Percentiles rank a stretch among this genome's conserved stretches.
Conservation (phyloP, 2,329 filamentous ascomycete species). For the Diaporthe sp. region DNA sequence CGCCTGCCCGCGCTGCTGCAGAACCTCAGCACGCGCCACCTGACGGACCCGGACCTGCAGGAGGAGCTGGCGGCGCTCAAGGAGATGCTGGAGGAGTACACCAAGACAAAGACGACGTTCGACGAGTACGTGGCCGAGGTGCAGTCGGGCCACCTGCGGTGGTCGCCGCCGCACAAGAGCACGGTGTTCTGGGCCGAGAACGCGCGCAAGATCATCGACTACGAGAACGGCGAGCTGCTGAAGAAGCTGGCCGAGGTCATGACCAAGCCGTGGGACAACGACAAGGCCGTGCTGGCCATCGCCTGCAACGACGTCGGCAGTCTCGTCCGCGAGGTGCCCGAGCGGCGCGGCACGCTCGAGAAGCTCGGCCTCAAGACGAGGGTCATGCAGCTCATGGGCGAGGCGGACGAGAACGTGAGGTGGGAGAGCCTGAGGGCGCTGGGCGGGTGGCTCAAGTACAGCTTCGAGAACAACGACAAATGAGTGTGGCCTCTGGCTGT, state of each 20-base stretch:
- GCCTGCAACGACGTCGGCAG: slow-evolving; percentile 94
- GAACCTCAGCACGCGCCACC: slow-evolving; percentile 73
- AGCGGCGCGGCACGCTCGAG: slow-evolving; percentile 84
- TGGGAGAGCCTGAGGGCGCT: slow-evolving; percentile 94
- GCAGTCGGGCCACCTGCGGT: slow-evolving; percentile 87
- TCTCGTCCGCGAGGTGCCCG: slow-evolving; percentile 89
- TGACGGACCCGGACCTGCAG: slow-evolving; percentile 74
- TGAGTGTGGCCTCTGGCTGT: neutral
- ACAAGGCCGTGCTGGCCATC: slow-evolving; percentile 91
- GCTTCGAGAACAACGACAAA: slow-evolving; percentile 63
- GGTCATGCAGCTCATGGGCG: slow-evolving; percentile 95
- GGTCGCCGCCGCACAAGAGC: slow-evolving; percentile 92
- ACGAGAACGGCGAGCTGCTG: slow-evolving; percentile 83
- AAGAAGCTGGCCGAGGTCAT: slow-evolving; percentile 90
- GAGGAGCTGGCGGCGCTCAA: slow-evolving; percentile 73
- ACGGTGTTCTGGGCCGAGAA: slow-evolving; percentile 93
- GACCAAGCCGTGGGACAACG: slow-evolving; percentile 79
- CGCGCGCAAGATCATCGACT: slow-evolving; percentile 86
- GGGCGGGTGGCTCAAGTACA: slow-evolving; percentile 75
- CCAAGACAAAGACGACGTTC: slow-evolving; percentile 81
- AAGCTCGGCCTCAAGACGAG: slow-evolving; percentile 86
- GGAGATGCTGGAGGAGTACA: slow-evolving; percentile 76
- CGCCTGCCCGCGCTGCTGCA: slow-evolving; percentile 80
- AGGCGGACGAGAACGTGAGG: slow-evolving; percentile 87
- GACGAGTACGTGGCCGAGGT: slow-evolving; percentile 93